Evolutionary conservation across 1,284 basidiomycete species (phyloP), one percentile per base, ranked within the genome.

Genomic region (Mycosarcoma mackinlayi): DNA sequence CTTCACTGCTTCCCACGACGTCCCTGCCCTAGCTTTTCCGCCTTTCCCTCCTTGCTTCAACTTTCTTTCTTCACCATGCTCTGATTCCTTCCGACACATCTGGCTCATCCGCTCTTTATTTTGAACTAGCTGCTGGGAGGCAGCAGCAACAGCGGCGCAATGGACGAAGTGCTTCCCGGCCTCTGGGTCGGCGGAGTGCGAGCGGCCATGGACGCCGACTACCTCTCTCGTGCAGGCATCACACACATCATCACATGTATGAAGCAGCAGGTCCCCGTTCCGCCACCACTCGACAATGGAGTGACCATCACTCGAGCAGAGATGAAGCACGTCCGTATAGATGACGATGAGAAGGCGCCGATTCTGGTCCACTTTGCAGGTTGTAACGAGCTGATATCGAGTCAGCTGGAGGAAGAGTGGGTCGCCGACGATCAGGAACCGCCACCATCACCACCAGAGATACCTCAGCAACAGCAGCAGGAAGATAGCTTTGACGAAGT

Each of bases 301-400:
- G 31, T 66, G 16, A 49, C 4, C 8, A 78, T 78, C 37, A 63
- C 75, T 1, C 57, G 73, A 1, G 51, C 72, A 11, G 66, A 73
- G 37, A 59, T 83, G 40, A 65, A 79, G 47, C 79, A 81, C 9
- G 76, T 84, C 16, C 68, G 68, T 1, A 63, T 84, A 28, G 83
- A 84, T 63, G 84, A 84, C 48, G 76, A 77, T 5, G 80, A 76
- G 49, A 69, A 67, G 41, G 78, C 83, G 35, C 83, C 83, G 38
- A 77, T 84, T 40, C 64, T 83, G 34, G 75, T 76, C 10, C 82
- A 83, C 54, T 82, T 84, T 44, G 57, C 68, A 10, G 51, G 68
- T 10, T 67, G 71, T 27, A 77, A 75, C 59, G 76, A 79, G 21
- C 79, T 82, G 47, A 81, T 84, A 33, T 28, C 72, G 5, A 27